phyloP scores from a whole-genome alignment of 2,329 filamentous ascomycete genomes.

The Hyphodiscus sp. region DNA sequence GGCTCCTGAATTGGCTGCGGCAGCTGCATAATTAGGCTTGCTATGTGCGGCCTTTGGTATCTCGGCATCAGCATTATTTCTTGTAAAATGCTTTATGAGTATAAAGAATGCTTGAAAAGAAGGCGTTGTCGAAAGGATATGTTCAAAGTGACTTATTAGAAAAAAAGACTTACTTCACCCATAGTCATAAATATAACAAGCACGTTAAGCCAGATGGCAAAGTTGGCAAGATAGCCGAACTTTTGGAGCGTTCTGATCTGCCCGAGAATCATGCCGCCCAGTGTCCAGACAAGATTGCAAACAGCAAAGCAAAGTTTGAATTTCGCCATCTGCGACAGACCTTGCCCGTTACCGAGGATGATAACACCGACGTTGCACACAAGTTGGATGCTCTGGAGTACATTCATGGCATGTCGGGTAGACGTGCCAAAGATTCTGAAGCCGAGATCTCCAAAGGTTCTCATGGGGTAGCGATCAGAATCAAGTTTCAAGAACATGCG shows the following conservation, averaged over 20 bases:
- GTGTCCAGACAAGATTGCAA: constrained; percentile 44
- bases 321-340: constrained; percentile 45
- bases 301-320: constrained; percentile 43
- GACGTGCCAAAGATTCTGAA: constrained; percentile 40
- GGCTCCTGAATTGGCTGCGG: constrained; percentile 10
- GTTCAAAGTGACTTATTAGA: too few relatives aligned
- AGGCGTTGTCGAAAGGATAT: too few relatives aligned
- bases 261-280: constrained; percentile 44
- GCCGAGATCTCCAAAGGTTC: constrained; percentile 29
- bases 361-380: constrained; percentile 46
- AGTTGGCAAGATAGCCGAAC: constrained; percentile 49
- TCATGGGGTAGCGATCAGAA: constrained; percentile 14
- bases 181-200: constrained; percentile 43
- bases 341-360: constrained; percentile 45
- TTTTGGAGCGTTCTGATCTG: constrained; percentile 50
- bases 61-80: too few relatives aligned
- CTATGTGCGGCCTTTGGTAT: constrained; percentile 46
- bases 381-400: constrained; percentile 40
- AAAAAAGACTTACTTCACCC: too few relatives aligned
- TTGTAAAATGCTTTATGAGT: too few relatives aligned
- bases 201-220: constrained; percentile 51
- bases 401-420: constrained; percentile 41
- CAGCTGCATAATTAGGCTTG: constrained; percentile 40
- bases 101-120: too few relatives aligned
- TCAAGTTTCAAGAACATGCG: constrained; percentile 19